These are phyloP conservation scores for Epichloe glyceriae DNA, from an alignment of 2,329 filamentous ascomycete species.

Conservation along the genomic window DNA sequence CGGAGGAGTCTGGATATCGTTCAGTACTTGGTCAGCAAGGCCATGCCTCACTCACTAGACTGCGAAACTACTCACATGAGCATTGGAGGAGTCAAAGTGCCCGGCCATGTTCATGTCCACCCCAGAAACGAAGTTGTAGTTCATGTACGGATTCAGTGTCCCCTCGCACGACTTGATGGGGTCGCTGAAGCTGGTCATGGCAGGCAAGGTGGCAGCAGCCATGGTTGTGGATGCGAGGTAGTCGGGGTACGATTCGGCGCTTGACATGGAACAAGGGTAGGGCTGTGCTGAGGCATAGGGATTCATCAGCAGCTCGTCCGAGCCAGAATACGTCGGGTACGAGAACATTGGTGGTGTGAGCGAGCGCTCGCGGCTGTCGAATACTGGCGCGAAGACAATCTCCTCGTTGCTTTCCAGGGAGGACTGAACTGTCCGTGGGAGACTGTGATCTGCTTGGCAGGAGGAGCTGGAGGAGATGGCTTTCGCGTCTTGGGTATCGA, in stretches of 20 bases:
- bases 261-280: constrained; percentile 36
- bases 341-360: constrained; percentile 57
- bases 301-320: constrained; percentile 50
- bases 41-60: constrained; percentile 24
- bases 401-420: constrained; percentile 49
- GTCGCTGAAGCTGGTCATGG: constrained; percentile 52
- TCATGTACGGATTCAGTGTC: constrained; percentile 52
- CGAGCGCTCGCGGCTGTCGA: constrained; percentile 56
- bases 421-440: constrained; percentile 46
- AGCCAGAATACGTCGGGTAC: constrained; percentile 54
- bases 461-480: constrained; percentile 14
- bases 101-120: constrained; percentile 49
- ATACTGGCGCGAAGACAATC: constrained; percentile 43
- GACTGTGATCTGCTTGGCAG: constrained; percentile 24
- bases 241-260: constrained; percentile 38
- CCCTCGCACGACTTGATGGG: constrained; percentile 38
- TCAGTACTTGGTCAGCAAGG: constrained; percentile 32
- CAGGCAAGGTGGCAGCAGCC: constrained; percentile 47
- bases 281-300: constrained; percentile 41
- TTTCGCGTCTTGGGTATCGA: constrained; percentile 12
- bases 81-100: constrained; percentile 54
- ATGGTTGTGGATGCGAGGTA: constrained; percentile 41
- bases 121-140: constrained; percentile 50
- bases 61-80: constrained; percentile 62
- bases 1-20: constrained; percentile 52